These are phyloP conservation scores for Diaporthe vexans DNA, from an alignment of 2,329 filamentous ascomycete species.

Conservation along the genomic window DNA sequence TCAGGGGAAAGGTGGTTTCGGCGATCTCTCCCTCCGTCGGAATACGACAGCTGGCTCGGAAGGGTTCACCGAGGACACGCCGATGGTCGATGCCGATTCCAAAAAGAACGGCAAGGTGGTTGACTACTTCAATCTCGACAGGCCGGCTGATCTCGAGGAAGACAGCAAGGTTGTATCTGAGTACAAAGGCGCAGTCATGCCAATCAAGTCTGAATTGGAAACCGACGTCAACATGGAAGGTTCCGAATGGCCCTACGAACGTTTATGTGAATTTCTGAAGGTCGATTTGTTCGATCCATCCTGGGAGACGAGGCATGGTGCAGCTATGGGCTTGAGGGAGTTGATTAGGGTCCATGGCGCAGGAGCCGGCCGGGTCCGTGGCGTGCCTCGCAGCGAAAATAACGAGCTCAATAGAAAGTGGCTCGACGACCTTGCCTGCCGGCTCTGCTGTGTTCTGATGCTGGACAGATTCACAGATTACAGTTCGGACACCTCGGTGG, in stretches of 20 bases:
- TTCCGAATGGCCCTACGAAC: conserved; percentile 92
- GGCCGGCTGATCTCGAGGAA: conserved; percentile 83
- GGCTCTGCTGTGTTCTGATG: conserved; percentile 95
- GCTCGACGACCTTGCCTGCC: conserved; percentile 95
- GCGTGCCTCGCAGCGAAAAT: conserved; percentile 81
- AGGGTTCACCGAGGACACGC: conserved; percentile 72
- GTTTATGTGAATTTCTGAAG: conserved; percentile 93
- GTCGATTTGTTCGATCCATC: conserved; percentile 92
- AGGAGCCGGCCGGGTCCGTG: conserved; percentile 84
- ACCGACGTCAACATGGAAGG: conserved; percentile 83
- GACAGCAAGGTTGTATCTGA: conserved; percentile 94
- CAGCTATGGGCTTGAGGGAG: conserved; percentile 94
- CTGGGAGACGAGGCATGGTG: conserved; percentile 97
- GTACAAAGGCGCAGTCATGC: conserved; percentile 85
- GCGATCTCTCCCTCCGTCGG: conserved; percentile 83
- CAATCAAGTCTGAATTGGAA: conserved; percentile 87
- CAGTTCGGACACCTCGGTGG: conserved; percentile 96
- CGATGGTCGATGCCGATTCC: conserved; percentile 63
- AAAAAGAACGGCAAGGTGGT: conserved; percentile 75
- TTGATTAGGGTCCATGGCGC: conserved; percentile 91
- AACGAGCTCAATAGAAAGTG: conserved; percentile 84
- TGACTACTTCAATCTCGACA: conserved; percentile 94
- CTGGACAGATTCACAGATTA: conserved; percentile 98
- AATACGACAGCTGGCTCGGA: conserved; percentile 73
- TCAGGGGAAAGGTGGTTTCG: conserved; percentile 88